Percentiles rank a stretch among this genome's conserved stretches.
Evolutionary conservation across 495 filamentous ascomycete species (phyloP).

Genomic region (Rostrohypoxylon terebratum): DNA sequence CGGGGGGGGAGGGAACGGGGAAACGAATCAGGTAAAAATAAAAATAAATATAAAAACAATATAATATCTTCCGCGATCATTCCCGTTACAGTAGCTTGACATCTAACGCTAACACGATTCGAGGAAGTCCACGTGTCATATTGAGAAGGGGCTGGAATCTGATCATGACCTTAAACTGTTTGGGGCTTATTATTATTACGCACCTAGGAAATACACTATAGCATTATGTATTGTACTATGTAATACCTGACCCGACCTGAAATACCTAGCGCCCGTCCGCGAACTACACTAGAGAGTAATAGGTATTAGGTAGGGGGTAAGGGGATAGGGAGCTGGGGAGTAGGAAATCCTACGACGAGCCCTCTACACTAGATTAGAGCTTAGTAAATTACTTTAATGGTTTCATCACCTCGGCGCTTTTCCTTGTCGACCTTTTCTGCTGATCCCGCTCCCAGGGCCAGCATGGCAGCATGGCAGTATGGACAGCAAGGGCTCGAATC

Average conservation of each 20-base stretch:
- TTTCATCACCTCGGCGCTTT: constrained; percentile 41
- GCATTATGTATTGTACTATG: no score
- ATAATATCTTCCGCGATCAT: constrained; percentile 25
- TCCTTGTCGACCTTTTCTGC: constrained; percentile 20
- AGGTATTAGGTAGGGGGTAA: no score
- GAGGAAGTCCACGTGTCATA: constrained; percentile 48
- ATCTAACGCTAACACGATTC: constrained; percentile 34
- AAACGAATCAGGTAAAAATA: constrained; percentile 8
- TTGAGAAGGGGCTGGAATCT: constrained; percentile 44
- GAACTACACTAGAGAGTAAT: no score
- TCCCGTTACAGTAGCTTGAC: constrained; percentile 39
- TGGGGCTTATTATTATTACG: constrained; percentile 39
- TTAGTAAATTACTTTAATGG: constrained; percentile 36
- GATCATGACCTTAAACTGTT: constrained; percentile 30
- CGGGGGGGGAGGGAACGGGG: not conserved
- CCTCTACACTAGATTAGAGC: constrained; percentile 5
- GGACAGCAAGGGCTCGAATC: not conserved
- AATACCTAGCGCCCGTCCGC: constrained; percentile 13
- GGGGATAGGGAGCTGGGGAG: not conserved
- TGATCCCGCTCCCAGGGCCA: constrained; percentile 12
- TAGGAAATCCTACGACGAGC: constrained; percentile 28
- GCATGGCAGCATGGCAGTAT: no score
- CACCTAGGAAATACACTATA: constrained; percentile 15
- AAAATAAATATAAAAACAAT: not conserved
- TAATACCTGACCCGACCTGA: no score